These are phyloP conservation scores for Leishmania guyanensis DNA, from an alignment of 208 protist genomes.

Conservation along the genomic window DNA sequence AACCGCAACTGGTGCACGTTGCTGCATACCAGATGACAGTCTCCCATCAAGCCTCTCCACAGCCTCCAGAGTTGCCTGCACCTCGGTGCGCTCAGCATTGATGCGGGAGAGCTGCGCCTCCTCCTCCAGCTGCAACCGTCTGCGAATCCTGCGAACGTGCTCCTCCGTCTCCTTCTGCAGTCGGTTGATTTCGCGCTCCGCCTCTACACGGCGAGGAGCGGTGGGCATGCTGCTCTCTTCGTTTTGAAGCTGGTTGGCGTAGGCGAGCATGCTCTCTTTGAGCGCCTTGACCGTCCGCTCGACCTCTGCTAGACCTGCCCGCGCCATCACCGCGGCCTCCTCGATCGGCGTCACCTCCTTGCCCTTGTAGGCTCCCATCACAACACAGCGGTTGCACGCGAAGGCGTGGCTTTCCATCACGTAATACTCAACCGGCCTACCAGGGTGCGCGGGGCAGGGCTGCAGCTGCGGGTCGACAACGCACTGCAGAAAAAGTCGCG, in stretches of 20 bases:
- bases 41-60: conserved; percentile 33
- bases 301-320: conserved; percentile 47
- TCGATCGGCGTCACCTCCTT: conserved; percentile 57
- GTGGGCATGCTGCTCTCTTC: conserved; percentile 46
- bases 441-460: conserved; percentile 65
- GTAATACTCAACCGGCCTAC: conserved; percentile 76
- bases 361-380: conserved; percentile 58
- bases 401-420: conserved; percentile 53
- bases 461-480: conserved; percentile 54
- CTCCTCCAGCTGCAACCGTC: conserved; percentile 49
- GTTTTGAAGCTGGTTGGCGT: conserved; percentile 42
- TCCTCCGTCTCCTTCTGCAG: conserved; percentile 72
- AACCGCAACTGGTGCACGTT: conserved; percentile 30
- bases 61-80: conserved; percentile 31
- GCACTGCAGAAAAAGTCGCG: conserved; percentile 63
- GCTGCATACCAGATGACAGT: conserved; percentile 36
- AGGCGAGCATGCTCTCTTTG: conserved; percentile 44
- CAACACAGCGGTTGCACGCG: conserved; percentile 77
- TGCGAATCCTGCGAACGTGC: conserved; percentile 38
- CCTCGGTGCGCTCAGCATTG: conserved; percentile 34
- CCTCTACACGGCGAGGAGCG: conserved; percentile 49
- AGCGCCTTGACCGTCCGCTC: conserved; percentile 44
- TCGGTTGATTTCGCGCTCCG: conserved; percentile 52
- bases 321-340: conserved; percentile 62
- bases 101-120: conserved; percentile 45